Evolutionary conservation across 306 rosid species (phyloP), one percentile per base, ranked within the genome.

Genomic region (Fagus crenata): DNA sequence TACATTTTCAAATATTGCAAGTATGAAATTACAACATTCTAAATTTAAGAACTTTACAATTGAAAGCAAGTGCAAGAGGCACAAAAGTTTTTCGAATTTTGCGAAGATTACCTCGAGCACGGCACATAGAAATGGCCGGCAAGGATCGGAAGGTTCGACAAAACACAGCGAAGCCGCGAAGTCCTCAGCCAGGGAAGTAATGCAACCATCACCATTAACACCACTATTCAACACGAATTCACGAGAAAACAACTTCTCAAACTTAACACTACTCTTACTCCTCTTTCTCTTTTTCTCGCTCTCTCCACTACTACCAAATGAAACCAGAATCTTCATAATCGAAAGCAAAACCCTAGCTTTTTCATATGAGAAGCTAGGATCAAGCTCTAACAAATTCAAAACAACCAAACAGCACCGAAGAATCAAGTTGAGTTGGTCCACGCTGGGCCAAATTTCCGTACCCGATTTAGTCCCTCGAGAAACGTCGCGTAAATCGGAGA

Each of bases 51-150:
- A 46, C 14, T 46, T 4, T 11, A 46, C 11, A 2, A 9, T 46
- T 46, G 51, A 46, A 46, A 46, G 8, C 4, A 46, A 46, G 11
- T 7, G 14, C 51, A 12, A 46, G 28, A 22, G 28, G 28, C 28
- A 2, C 51, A 5, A 32, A 31, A 5, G 42, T 3, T 5, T 0
- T 5, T 22, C 28, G 28, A 7, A 41, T 41, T 12, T 42, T 4
- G 4, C 28, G 5, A 54, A 53, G 11, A 28, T 42, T 86, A 92
- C 98, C 97, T 90, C 97, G 3, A 92, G 90, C 67, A 90, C 72
- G 3, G 90, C 68, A 75, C 87, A 85, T 35, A 92, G 76, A 80
- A 84, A 77, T 0, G 93, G 93, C 85, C 80, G 78, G 83, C 75
- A 84, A 32, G 68, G 86, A 65, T 83, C 86, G 54, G 87, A 78